A percentile compares a stretch with the other conserved stretches of the same genome.
phyloP scores from a whole-genome alignment of 352 stramenopile species.

The Phytophthora melonis region DNA sequence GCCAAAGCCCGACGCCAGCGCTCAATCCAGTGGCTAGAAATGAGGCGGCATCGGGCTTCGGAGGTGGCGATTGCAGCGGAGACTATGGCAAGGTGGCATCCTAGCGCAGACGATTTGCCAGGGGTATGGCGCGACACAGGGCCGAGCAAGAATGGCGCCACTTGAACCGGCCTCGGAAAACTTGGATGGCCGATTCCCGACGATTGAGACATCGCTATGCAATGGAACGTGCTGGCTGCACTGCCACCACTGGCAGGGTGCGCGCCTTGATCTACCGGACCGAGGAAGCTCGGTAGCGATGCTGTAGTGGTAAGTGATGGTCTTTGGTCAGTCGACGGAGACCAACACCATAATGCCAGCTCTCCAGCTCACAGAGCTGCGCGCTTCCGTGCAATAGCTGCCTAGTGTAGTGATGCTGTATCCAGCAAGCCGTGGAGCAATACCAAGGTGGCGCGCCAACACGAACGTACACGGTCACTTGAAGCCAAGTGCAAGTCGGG shows the following conservation, averaged over 20 bases:
- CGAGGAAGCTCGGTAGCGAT: too few species aligned
- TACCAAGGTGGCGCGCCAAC: not conserved
- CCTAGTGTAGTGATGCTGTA: not conserved
- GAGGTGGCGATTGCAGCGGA: constrained; percentile 23
- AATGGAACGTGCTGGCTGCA: constrained; percentile 10
- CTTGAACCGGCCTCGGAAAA: constrained; percentile 13
- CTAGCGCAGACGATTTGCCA: constrained; percentile 6
- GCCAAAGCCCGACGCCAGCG: not conserved
- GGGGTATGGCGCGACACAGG: constrained; percentile 23
- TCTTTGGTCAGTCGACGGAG: too few species aligned
- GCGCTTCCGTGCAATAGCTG: not conserved
- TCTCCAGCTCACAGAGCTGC: not conserved
- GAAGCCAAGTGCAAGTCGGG: constrained; percentile 14
- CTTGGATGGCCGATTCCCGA: constrained; percentile 19
- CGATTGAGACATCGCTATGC: constrained; percentile 18
- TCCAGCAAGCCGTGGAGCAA: not conserved
- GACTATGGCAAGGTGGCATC: not conserved
- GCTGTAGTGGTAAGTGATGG: too few species aligned
- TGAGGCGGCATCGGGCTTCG: constrained; percentile 16
- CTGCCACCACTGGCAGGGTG: not conserved
- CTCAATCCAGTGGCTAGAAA: constrained; percentile 30
- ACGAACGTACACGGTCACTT: not conserved
- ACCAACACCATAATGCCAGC: too few species aligned
- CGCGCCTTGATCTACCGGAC: not conserved
- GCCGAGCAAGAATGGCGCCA: constrained; percentile 26